Evolutionary conservation across 306 rosid species (phyloP).

Genomic region (Albizia julibrissin): DNA sequence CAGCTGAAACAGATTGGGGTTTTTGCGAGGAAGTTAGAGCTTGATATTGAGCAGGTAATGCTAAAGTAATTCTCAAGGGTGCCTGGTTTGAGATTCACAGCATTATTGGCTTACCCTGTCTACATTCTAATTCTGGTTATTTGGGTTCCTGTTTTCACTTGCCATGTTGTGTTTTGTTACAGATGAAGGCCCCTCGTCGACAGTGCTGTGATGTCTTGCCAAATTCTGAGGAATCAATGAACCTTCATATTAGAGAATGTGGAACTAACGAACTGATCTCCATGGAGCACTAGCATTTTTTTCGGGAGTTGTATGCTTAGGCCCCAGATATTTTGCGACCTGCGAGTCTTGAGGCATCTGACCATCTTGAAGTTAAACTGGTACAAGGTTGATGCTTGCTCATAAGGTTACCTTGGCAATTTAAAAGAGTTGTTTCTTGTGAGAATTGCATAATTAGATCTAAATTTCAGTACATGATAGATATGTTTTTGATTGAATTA

Average conservation of each 20-base stretch:
- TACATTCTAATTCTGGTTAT: conserved; percentile 30
- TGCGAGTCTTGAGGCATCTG: conserved; percentile 22
- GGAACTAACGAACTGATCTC: conserved; percentile 59
- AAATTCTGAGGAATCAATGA: conserved; percentile 45
- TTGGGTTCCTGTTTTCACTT: conserved; percentile 8
- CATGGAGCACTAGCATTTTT: conserved; percentile 51
- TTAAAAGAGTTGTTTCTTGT: not conserved
- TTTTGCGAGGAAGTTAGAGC: conserved; percentile 62
- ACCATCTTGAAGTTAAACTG: conserved; percentile 28
- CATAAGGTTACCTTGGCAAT: conserved; percentile 17
- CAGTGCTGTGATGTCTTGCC: conserved; percentile 67
- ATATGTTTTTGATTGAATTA: not conserved
- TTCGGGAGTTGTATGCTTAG: conserved; percentile 26
- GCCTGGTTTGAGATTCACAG: not conserved
- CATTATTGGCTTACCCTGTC: not conserved
- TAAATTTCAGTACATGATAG: conserved; percentile 5
- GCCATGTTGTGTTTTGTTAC: conserved; percentile 31
- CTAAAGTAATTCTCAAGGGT: not conserved
- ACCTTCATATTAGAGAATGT: conserved; percentile 58
- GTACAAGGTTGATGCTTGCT: conserved; percentile 27
- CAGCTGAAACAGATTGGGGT: conserved; percentile 56
- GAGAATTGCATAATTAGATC: not conserved
- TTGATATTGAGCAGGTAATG: conserved; percentile 66
- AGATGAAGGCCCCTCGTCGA: conserved; percentile 86
- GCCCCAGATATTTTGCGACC: conserved; percentile 7